Percentiles rank a stretch among this genome's conserved stretches.
phyloP scores from a whole-genome alignment of 805 yeast species.

The Cyberlindnera bimundalis region DNA sequence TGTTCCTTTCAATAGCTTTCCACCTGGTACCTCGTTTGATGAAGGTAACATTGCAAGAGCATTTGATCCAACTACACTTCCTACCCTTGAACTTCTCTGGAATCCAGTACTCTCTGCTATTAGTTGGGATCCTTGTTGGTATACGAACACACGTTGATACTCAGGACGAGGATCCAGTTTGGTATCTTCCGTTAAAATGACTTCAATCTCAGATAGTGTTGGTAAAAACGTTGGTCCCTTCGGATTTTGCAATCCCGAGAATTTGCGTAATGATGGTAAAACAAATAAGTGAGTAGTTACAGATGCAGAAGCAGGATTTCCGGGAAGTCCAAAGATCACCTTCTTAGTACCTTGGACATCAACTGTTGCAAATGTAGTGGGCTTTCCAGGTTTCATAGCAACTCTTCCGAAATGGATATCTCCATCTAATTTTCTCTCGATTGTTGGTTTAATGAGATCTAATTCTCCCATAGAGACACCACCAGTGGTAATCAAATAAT shows the following conservation, averaged over 20 bases:
- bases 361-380: slow-evolving; percentile 52
- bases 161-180: slow-evolving; percentile 49
- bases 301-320: slow-evolving; percentile 53
- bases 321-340: slow-evolving; percentile 49
- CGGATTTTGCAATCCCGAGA: slow-evolving; percentile 31
- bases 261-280: slow-evolving; percentile 39
- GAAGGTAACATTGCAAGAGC: slow-evolving; percentile 44
- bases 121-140: slow-evolving; percentile 29
- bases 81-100: slow-evolving; percentile 49
- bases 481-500: slow-evolving; percentile 48
- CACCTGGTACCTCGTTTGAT: slow-evolving; percentile 9
- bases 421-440: slow-evolving; percentile 40
- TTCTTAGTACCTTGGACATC: slow-evolving; percentile 23
- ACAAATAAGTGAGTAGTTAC: slow-evolving; percentile 48
- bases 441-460: slow-evolving; percentile 48
- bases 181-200: slow-evolving; percentile 30
- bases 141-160: slow-evolving; percentile 42
- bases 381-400: slow-evolving; percentile 59
- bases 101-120: slow-evolving; percentile 44
- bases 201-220: slow-evolving; percentile 33
- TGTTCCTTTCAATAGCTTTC: slow-evolving; percentile 20
- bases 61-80: slow-evolving; percentile 45
- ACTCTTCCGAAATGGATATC: slow-evolving; percentile 51
- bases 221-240: slow-evolving; percentile 20
- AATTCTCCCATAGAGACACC: slow-evolving; percentile 61